Base-by-base conservation (phyloP, 208 protist genomes). In the Borovskyia barvae region DNA sequence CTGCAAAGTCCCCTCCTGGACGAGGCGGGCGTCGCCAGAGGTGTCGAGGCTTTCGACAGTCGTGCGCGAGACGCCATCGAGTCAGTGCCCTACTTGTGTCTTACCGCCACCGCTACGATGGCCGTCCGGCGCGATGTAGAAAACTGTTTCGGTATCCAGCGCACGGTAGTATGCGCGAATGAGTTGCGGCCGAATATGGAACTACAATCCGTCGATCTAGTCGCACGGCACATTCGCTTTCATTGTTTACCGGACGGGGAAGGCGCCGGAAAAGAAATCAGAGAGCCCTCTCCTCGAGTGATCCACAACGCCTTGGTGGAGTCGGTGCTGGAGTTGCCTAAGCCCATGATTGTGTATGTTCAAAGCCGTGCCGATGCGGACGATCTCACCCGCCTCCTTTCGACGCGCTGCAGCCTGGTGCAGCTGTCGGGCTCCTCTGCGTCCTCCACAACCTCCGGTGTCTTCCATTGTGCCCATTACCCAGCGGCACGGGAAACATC, bases 331-430 rank as follows among this genome's bases (percentile, higher is more conserved):
- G 49, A 76, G 49, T 49, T 95, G 30, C 89, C 85, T 1, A 88
- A 87, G 46, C 89, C 89, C n/a, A 86, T 95, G 75, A 63, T 95
- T 28, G 68, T 95, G 24, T 95, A 95, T 60, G 89, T 95, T 14
- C 81, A 88, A 22, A 88, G 67, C 25, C 75, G 86, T n/a, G 73
- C 66, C 2, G 89, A 93, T 47, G 86, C 85, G 0, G 89, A 95
- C 39, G 82, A 90, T 25, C 32, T 95, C 3, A 70, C 83, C 9
- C 69, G 48, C 11, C 72, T 79, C 41, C 66, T 95, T 11, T 40
- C 54, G 29, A 59, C 72, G 6, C 82, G 86, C 20, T 56, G 75
- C 15, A 67, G 66, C 35, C 59, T 22, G 46, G 52, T 43, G 29
- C 32, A 33, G 2, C 51, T 37, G 37, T 5, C 36, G 7, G 37